A percentile compares a stretch with the other conserved stretches of the same genome.
phyloP scores from a whole-genome alignment of 2,329 filamentous ascomycete genomes.

The Colletotrichum sp. region DNA sequence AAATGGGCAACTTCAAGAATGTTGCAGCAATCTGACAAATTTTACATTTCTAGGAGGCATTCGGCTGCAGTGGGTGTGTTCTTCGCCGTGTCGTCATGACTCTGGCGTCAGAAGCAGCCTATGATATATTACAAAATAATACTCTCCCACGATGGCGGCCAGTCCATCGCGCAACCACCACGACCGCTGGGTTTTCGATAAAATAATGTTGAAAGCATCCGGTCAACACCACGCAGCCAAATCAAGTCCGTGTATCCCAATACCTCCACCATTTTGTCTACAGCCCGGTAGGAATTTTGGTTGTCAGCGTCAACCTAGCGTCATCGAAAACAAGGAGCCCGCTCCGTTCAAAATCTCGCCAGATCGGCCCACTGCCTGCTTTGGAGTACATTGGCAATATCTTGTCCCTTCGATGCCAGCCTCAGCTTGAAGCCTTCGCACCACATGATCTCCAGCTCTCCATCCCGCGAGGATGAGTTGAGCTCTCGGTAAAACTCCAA shows the following conservation, averaged over 20 bases:
- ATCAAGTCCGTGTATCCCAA: neutral
- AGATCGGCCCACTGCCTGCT: constrained; percentile 42
- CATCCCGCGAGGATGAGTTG: constrained; percentile 42
- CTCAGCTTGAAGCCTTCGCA: constrained; percentile 48
- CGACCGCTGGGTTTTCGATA: neutral
- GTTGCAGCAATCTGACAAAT: neutral
- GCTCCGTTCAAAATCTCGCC: constrained; percentile 21
- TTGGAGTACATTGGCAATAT: constrained; percentile 43
- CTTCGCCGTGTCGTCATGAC: neutral
- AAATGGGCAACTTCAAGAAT: neutral
- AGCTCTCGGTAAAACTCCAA: constrained; percentile 47
- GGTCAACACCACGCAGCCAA: neutral
- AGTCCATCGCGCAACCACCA: neutral
- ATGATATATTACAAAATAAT: neutral
- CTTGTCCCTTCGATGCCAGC: constrained; percentile 44
- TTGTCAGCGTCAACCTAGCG: neutral
- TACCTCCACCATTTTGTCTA: neutral
- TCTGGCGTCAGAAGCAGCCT: neutral
- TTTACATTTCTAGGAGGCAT: neutral
- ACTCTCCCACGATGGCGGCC: neutral
- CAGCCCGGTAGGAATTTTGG: neutral
- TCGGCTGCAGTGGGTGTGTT: neutral
- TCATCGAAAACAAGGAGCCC: neutral
- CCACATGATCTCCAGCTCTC: constrained; percentile 52
- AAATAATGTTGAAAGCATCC: neutral